Conservation (phyloP, 108 stramenopile species). For the Fragilariopsis cylindrus region DNA sequence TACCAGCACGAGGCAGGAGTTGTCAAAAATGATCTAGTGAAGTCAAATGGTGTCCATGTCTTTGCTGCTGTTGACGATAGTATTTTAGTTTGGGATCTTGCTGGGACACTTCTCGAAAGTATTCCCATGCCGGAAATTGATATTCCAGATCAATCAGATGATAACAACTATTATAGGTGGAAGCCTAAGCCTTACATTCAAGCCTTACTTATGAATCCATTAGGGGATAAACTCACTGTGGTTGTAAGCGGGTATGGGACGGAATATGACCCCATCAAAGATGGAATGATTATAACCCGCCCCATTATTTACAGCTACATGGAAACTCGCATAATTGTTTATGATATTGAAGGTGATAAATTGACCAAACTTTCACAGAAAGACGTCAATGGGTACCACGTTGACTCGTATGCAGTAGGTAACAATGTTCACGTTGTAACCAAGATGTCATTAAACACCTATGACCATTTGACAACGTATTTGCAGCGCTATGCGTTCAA, state of each 20-base stretch:
- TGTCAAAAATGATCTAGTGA: conserved; percentile 50
- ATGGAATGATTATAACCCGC: no score
- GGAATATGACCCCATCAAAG: not conserved
- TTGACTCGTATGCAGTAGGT: conserved; percentile 28
- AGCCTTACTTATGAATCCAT: conserved; percentile 21
- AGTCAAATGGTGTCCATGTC: conserved; percentile 49
- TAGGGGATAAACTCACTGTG: conserved; percentile 17
- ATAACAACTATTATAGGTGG: not conserved
- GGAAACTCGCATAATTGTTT: conserved; percentile 34
- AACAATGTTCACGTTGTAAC: conserved; percentile 39
- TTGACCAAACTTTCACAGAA: conserved; percentile 1
- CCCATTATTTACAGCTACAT: conserved; percentile 30
- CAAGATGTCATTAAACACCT: not conserved
- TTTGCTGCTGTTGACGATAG: conserved; percentile 37
- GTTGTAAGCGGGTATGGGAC: conserved; percentile 26
- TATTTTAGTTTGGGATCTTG: conserved; percentile 2
- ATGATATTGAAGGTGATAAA: conserved; percentile 31
- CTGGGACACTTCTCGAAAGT: conserved; percentile 1
- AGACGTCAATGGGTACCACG: conserved; percentile 36
- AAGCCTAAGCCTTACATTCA: conserved; percentile 4
- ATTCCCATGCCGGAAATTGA: not conserved
- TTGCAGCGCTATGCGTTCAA: conserved; percentile 10
- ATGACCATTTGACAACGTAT: conserved; percentile 20
- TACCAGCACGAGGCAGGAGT: conserved; percentile 67
- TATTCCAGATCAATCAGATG: not conserved